A percentile compares a stretch with the other conserved stretches of the same genome.
phyloP scores from a whole-genome alignment of 306 rosid genomes.

The Astragalus glycyphyllos region DNA sequence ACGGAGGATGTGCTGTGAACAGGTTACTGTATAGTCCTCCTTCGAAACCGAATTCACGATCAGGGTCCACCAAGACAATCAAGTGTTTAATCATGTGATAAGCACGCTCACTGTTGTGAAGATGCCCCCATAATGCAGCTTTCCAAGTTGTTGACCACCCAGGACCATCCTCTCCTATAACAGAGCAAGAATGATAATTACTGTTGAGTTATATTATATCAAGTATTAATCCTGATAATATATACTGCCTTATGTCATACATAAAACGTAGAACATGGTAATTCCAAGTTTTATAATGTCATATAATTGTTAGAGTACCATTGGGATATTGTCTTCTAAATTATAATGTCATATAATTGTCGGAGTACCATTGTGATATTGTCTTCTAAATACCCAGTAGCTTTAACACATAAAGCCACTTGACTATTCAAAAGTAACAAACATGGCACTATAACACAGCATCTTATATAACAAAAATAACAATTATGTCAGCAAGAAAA shows the following conservation, averaged over 20 bases:
- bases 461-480: background rate
- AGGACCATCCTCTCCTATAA: constrained; percentile 94
- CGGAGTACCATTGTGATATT: too few species aligned
- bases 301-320: constrained; percentile 12
- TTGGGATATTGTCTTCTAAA: constrained; percentile 7
- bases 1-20: constrained; percentile 92
- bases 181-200: constrained; percentile 37
- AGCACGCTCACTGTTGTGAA: constrained; percentile 82
- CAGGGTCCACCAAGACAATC: constrained; percentile 84
- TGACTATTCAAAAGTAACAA: too few species aligned
- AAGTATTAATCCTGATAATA: constrained; percentile 1
- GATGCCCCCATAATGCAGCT: constrained; percentile 83
- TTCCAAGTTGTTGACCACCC: constrained; percentile 99
- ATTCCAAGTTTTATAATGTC: background rate
- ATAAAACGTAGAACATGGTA: background rate
- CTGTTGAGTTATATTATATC: background rate
- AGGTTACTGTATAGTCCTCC: constrained; percentile 95
- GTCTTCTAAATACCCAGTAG: constrained; percentile 13
- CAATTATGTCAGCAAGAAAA: constrained; percentile 32
- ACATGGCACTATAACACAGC: too few species aligned
- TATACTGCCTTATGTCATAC: background rate
- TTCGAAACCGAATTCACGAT: constrained; percentile 67
- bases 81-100: constrained; percentile 91
- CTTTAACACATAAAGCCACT: too few species aligned
- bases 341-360: too few species aligned